Conservation (phyloP, 257 asterid genomes). For the Buddleja alternifolia region DNA sequence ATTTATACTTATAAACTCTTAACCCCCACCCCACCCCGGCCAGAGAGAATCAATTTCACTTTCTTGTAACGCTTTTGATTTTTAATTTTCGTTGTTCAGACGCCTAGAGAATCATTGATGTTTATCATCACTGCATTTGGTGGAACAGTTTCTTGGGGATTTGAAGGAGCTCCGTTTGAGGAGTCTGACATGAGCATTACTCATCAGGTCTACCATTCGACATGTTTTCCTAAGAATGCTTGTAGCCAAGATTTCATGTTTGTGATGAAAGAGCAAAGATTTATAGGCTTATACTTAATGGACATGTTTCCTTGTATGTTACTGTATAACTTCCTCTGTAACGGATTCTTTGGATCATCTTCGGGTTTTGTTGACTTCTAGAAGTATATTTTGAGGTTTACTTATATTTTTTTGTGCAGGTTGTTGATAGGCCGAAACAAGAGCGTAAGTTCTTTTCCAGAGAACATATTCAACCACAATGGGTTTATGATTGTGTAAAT, state of each 20-base stretch:
- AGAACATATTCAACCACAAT: conserved; percentile 95
- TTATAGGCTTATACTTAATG: not conserved
- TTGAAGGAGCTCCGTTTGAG: conserved; percentile 86
- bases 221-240: not conserved
- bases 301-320: no score
- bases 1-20: no score
- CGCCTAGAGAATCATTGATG: conserved; percentile 90
- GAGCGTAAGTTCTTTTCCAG: conserved; percentile 81
- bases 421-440: conserved; percentile 90
- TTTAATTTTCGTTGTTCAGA: conserved; percentile 45
- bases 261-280: not conserved
- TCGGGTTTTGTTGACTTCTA: not conserved
- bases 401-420: conserved; percentile 47
- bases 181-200: conserved; percentile 87
- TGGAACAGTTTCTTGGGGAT: conserved; percentile 97
- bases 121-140: conserved; percentile 92
- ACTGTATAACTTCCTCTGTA: no score
- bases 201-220: conserved; percentile 66
- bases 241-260: not conserved
- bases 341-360: no score
- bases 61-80: not conserved
- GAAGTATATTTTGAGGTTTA: conserved; percentile 8
- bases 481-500: conserved; percentile 91
- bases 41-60: not conserved
- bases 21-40: no score